These are phyloP conservation scores for Tuber aestivum DNA, from an alignment of 495 filamentous ascomycete genomes.

Conservation along the genomic window DNA sequence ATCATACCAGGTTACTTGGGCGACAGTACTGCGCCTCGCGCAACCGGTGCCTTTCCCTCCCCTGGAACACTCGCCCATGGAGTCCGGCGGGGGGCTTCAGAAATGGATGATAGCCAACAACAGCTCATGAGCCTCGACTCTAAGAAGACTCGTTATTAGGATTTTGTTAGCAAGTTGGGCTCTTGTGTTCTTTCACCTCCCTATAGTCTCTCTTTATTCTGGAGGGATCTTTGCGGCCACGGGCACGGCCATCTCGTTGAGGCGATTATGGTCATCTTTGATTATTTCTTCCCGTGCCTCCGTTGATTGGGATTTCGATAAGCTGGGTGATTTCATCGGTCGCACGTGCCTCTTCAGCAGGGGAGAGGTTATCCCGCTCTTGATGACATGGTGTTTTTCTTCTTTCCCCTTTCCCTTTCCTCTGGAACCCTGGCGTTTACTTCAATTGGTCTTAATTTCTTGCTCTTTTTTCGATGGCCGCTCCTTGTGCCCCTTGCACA, in stretches of 20 bases:
- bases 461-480: not conserved
- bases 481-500: not conserved
- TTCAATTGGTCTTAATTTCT: not conserved
- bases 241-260: not conserved
- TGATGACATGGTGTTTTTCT: not conserved
- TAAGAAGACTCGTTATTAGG: conserved; percentile 32
- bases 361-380: not conserved
- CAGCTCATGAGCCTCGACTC: conserved; percentile 28
- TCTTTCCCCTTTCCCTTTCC: not conserved
- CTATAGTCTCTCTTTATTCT: not conserved
- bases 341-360: not conserved
- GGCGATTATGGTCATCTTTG: not conserved
- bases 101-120: conserved; percentile 35
- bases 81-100: conserved; percentile 28
- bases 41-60: conserved; percentile 25
- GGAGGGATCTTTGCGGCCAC: not conserved
- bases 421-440: not conserved
- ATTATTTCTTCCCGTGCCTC: not conserved
- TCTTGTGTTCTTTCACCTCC: not conserved
- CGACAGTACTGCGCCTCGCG: conserved; percentile 17
- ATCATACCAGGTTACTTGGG: conserved; percentile 34
- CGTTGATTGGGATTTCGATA: not conserved
- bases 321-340: not conserved
- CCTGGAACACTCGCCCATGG: conserved; percentile 29
- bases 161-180: not conserved